Evolutionary conservation across 768 basidiomycete genomes (phyloP).

Genomic region (Hygrocybe coccinea): DNA sequence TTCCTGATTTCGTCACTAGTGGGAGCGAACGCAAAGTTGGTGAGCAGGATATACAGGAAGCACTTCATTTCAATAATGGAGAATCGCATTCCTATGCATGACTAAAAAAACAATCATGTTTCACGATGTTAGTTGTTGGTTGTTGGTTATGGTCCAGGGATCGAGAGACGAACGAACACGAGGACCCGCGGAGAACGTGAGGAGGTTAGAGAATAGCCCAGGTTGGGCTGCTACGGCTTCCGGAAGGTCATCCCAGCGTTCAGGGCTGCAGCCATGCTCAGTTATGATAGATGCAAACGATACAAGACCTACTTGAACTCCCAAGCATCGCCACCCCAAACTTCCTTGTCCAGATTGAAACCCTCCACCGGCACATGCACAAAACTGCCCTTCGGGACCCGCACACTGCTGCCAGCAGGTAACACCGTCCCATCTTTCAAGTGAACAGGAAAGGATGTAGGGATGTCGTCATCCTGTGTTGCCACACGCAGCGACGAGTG

Average conservation of each 20-base stretch:
- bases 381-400: constrained; percentile 62
- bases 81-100: constrained; percentile 79
- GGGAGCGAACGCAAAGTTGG: constrained; percentile 57
- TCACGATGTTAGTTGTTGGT: too few species aligned
- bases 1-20: constrained; percentile 52
- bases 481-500: constrained; percentile 80
- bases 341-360: constrained; percentile 68
- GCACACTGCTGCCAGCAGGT: constrained; percentile 39
- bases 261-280: constrained; percentile 47
- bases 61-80: constrained; percentile 81
- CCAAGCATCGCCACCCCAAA: constrained; percentile 83
- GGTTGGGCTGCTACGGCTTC: constrained; percentile 63
- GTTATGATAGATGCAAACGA: not conserved
- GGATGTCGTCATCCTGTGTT: constrained; percentile 71
- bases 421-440: constrained; percentile 40
- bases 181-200: constrained; percentile 79
- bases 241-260: constrained; percentile 75
- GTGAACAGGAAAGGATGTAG: constrained; percentile 59
- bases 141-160: too few species aligned
- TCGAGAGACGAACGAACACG: constrained; percentile 46
- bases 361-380: constrained; percentile 78
- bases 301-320: constrained; percentile 58
- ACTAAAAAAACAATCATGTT: constrained; percentile 38
- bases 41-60: constrained; percentile 65
- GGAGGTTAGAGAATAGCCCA: constrained; percentile 63